Base-by-base conservation (phyloP, 768 basidiomycete species). In the Xerocomellus chrysenteron region DNA sequence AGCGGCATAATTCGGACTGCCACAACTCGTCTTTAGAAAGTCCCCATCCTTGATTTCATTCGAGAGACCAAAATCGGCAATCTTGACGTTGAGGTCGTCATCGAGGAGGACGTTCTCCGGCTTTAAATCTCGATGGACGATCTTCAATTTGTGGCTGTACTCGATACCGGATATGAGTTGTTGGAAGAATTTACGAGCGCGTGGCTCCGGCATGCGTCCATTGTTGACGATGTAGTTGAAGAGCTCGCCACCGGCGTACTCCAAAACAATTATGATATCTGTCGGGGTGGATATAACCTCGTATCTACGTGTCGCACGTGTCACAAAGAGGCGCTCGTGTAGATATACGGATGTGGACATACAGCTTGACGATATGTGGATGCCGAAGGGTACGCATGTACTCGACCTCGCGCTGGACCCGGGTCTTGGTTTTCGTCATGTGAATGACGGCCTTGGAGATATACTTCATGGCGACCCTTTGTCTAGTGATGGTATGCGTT, bases 341-440 rank as follows among this genome's bases (percentile, higher is more conserved):
- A 43, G 37, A 28, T 12, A 63, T 44, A 55, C 35, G 50, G 49
- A 40, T 52, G 41, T 19, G 45, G 42, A 65, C 83, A 64, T 70
- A 96, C 95, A 98, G 82, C 75, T 98, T 98, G 80, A 98, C 90
- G 72, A 99, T 98, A 70, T 99, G 96, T 0, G 96, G 88, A 71
- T 99, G 97, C 39, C 92, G 80, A 17, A 99, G 83, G 37, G 92
- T 85, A 53, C 93, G 86, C 83, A 99, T 90, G 76, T 97, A 98
- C 70, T 98, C 94, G 62, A 97, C 97, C 75, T 98, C 96, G 46
- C 94, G 84, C 68, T 91, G 87, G 8, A 98, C 95, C 56, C 96
- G 77, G 53, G 88, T 88, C 75, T 92, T 94, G 66, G 93, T 97
- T 73, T 92, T 92, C 61, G 92, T 90, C 64, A 87, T 84, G 64